Evolutionary conservation across 805 yeast genomes (phyloP), one percentile per base, ranked within the genome.

Genomic region (Wickerhamiella lipophila): DNA sequence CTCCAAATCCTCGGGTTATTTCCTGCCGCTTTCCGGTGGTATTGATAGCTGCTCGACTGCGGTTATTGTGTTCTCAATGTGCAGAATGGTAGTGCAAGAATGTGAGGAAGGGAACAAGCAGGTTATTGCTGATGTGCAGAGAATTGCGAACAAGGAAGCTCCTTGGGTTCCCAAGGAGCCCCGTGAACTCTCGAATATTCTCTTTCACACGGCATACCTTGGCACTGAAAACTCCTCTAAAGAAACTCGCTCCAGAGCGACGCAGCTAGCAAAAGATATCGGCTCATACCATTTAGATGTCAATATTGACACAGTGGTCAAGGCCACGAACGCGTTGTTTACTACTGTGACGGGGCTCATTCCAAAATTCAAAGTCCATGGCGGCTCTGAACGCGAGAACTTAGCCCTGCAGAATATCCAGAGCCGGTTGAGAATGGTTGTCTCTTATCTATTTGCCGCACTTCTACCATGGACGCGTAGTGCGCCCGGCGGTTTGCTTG

Each of bases 1-100:
- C 55, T 85, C 94, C 56, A 77, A 77, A 55, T 83, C 92, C 46
- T 85, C 87, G 0, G 99, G 99, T 0, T 92, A 73, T 63, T 94
- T 92, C 65, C 69, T 92, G 42, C 97, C 99, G 0, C 70, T 92
- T 45, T 82, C 94, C 63, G 99, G 99, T 16, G 99, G 99, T 45
- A 89, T 92, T 54, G 99, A 92, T 62, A 83, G 95, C 30, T 94
- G 98, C 69, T 96, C 98, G 1, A 92, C 98, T 0, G 92, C 97
- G 0, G 83, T 83, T 15, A 87, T 92, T 58, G 94, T 92, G 23
- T 84, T 82, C 60, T 83, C 94, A 18, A 92, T 92, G 98, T 89
- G 97, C 62, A 70, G 86, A 29, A 67, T 89, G 16, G 96, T 89
- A 0, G 78, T 78, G 1, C 64, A 73, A 15, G 88, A 84, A n/a